Conservation (phyloP, 257 asterid species). For the Penstemon eatonii region DNA sequence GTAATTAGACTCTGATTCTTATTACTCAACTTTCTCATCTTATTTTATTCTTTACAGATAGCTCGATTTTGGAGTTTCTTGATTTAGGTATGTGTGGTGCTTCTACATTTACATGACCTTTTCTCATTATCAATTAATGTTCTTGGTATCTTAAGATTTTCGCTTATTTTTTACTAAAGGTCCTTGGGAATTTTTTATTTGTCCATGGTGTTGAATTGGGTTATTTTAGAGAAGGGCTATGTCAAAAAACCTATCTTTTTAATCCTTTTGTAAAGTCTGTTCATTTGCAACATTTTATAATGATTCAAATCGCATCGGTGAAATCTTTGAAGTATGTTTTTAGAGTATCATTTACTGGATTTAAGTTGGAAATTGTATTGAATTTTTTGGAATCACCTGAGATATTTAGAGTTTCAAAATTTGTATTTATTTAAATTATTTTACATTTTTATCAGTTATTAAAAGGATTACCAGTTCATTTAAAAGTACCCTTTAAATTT, state of each 20-base stretch:
- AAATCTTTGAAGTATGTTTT: too few relatives aligned
- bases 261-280: neutral
- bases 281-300: neutral
- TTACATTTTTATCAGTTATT: neutral
- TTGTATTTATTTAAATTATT: neutral
- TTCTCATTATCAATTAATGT: slow-evolving; percentile 2
- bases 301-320: too few relatives aligned
- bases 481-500: neutral
- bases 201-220: slow-evolving; percentile 6
- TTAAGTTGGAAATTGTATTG: neutral
- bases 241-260: neutral
- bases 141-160: neutral
- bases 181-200: neutral
- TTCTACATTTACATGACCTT: slow-evolving; percentile 4
- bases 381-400: neutral
- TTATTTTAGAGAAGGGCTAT: slow-evolving; percentile 2
- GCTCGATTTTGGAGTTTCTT: slow-evolving; percentile 17
- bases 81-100: slow-evolving; percentile 24
- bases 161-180: neutral
- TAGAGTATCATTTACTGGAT: neutral
- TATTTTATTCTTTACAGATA: neutral
- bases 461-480: neutral
- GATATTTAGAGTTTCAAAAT: too few relatives aligned
- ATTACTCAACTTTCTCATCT: neutral
- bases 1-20: too few relatives aligned